Evolutionary conservation across 1,284 basidiomycete genomes (phyloP), one percentile per base, ranked within the genome.

Genomic region (Austroboletus novae-zelandiae): DNA sequence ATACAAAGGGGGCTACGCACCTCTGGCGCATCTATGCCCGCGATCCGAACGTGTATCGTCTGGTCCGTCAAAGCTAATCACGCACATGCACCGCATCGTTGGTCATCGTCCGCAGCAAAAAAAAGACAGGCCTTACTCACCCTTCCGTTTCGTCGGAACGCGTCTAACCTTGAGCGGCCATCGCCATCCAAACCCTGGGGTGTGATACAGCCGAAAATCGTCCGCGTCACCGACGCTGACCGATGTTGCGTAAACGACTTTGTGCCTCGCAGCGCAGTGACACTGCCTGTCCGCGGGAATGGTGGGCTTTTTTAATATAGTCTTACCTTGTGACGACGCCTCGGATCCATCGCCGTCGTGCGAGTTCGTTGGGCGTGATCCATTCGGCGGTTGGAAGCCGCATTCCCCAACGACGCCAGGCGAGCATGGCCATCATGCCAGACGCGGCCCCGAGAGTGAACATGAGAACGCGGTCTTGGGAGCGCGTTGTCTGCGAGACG

Each of bases 11-110:
- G 20, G 20, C 42, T 41, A 49, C 64, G n/a, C 57, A 88, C 89
- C 75, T 96, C 94, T 0, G 94, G 94, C 2, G 94, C 94, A 65
- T 97, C 94, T 10, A 93, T 82, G 0, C 90, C 94, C 9, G 89
- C 89, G 43, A 96, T 80, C 23, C 94, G 82, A 41, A 97, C 84
- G 59, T 88, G 85, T 17, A 96, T 75, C 0, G 92, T 95, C 59
- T 90, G 72, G 54, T 86, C 79, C 63, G 81, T 86, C 45, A 93
- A 72, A 1, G 81, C 90, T 89, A 55, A 23, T 23, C 20, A 23
- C 20, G 5, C 20, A 23, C 15, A 8, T 20, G 9, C 20, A 17
- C 4, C 31, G 10, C 42, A 14, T 15, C 11, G 39, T 18, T 8
- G 15, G 13, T 20, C 34, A 20, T 17, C 37, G 18, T 20, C 18